Evolutionary conservation across 352 stramenopile genomes (phyloP).

Genomic region (Globisporangium perplexum): DNA sequence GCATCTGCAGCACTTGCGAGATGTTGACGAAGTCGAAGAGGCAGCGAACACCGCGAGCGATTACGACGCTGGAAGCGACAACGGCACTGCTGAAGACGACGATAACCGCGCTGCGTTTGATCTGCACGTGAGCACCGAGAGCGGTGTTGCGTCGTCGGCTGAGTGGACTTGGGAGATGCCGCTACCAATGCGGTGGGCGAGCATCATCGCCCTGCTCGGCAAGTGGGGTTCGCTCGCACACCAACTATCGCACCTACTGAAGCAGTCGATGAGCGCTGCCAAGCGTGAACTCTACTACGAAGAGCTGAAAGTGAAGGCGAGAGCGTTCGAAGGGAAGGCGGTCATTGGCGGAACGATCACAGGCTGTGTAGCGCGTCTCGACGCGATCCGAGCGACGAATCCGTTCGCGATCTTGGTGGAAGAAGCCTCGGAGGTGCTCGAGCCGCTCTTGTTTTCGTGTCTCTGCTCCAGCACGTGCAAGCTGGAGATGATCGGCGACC

Average conservation of each 20-base stretch:
- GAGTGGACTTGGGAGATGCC: slow-evolving; percentile 76
- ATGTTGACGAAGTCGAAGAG: slow-evolving; percentile 67
- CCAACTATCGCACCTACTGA: slow-evolving; percentile 1
- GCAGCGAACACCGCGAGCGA: slow-evolving; percentile 7
- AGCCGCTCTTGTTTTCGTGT: slow-evolving; percentile 83
- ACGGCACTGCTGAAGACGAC: neutral
- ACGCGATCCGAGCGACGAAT: slow-evolving; percentile 77
- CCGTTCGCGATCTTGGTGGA: slow-evolving; percentile 86
- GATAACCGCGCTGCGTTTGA: slow-evolving; percentile 15
- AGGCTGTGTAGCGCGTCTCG: slow-evolving; percentile 75
- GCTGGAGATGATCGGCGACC: slow-evolving; percentile 88
- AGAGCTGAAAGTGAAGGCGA: slow-evolving; percentile 54
- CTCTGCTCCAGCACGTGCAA: slow-evolving; percentile 80
- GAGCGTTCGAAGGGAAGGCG: slow-evolving; percentile 78
- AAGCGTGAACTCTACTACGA: slow-evolving; percentile 59
- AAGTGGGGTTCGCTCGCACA: slow-evolving; percentile 17
- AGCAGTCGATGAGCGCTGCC: slow-evolving; percentile 7
- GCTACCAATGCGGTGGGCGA: slow-evolving; percentile 50
- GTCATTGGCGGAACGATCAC: slow-evolving; percentile 87
- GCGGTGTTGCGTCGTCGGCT: slow-evolving; percentile 6
- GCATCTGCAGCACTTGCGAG: slow-evolving; percentile 76
- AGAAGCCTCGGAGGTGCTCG: slow-evolving; percentile 84
- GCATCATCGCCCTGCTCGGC: slow-evolving; percentile 25
- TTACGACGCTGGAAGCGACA: slow-evolving; percentile 25
- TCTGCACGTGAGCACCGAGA: neutral